Conservation (phyloP, 306 rosid genomes). For the Ceratonia siliqua region DNA sequence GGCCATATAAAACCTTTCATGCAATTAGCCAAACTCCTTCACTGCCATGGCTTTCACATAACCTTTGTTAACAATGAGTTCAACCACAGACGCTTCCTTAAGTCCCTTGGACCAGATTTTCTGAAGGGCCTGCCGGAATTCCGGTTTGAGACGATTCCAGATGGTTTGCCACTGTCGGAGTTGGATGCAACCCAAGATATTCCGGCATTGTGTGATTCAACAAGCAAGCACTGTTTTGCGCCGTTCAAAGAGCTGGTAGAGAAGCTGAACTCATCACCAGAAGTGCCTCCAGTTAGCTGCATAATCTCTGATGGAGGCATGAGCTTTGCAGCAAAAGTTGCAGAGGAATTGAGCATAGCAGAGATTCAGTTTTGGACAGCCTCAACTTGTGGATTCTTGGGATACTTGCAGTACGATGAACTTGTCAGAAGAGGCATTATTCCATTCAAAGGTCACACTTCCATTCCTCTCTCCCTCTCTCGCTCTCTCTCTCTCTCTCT, state of each 20-base stretch:
- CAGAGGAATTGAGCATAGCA: slow-evolving; percentile 35
- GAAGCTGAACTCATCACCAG: slow-evolving; percentile 24
- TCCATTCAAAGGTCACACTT: slow-evolving; percentile 32
- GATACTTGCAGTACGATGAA: slow-evolving; percentile 31
- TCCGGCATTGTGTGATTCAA: slow-evolving; percentile 30
- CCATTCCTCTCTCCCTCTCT: background rate
- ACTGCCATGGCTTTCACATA: slow-evolving; percentile 34
- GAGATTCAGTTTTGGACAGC: slow-evolving; percentile 39
- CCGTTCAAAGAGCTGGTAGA: slow-evolving; percentile 39
- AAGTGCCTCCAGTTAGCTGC: slow-evolving; percentile 32
- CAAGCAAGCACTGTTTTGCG: slow-evolving; percentile 21
- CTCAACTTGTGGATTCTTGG: slow-evolving; percentile 39
- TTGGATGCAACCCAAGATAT: slow-evolving; percentile 33
- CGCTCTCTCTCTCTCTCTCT: background rate
- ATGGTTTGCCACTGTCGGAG: slow-evolving; percentile 28
- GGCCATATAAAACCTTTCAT: slow-evolving; percentile 45
- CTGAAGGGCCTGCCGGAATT: slow-evolving; percentile 26
- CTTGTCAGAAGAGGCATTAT: slow-evolving; percentile 30
- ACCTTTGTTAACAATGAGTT: slow-evolving; percentile 38
- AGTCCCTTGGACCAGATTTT: slow-evolving; percentile 15
- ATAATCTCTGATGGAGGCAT: slow-evolving; percentile 33
- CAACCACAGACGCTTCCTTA: slow-evolving; percentile 28
- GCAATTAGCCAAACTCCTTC: slow-evolving; percentile 42
- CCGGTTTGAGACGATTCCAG: slow-evolving; percentile 35
- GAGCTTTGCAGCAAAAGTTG: slow-evolving; percentile 37